phyloP scores from a whole-genome alignment of 768 basidiomycete species.

The Lenzites betulinus region DNA sequence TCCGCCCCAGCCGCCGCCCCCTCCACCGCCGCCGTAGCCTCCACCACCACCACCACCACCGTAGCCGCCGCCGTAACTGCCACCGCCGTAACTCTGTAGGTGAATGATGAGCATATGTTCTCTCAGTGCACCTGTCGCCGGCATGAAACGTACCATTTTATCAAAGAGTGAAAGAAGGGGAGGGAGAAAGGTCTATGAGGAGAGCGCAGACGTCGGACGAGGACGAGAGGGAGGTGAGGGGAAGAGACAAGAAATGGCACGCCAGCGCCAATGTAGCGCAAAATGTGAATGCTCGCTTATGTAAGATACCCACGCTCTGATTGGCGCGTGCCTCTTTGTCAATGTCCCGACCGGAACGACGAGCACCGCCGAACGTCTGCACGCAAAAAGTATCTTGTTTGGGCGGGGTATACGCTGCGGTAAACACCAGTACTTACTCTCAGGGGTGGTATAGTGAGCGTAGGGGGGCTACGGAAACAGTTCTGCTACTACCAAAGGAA shows the following conservation, averaged over 20 bases:
- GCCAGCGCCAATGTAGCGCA: slow-evolving; percentile 1
- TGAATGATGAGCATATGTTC: too few species aligned
- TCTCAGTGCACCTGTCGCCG: not conserved
- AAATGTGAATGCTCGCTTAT: slow-evolving; percentile 8
- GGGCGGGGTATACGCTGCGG: too few species aligned
- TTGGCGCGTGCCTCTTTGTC: slow-evolving; percentile 1
- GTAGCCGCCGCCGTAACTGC: slow-evolving; percentile 37
- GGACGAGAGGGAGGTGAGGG: slow-evolving; percentile 3
- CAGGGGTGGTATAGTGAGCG: not conserved
- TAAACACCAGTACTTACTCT: too few species aligned
- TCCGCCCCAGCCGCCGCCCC: slow-evolving; percentile 48
- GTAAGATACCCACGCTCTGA: slow-evolving; percentile 12
- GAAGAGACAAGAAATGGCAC: slow-evolving; percentile 9
- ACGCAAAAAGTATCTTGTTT: too few species aligned
- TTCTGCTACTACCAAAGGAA: not conserved
- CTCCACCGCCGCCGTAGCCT: slow-evolving; percentile 42
- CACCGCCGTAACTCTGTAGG: slow-evolving; percentile 34
- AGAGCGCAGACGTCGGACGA: slow-evolving; percentile 9
- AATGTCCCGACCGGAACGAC: not conserved
- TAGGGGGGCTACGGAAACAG: slow-evolving; percentile 1
- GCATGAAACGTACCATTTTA: slow-evolving; percentile 27
- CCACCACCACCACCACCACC: slow-evolving; percentile 35
- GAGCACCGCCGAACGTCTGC: not conserved
- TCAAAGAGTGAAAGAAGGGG: slow-evolving; percentile 12
- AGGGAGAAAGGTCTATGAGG: slow-evolving; percentile 12